phyloP scores from a whole-genome alignment of 164 flowering plant species.

The Umbellularia californica region DNA sequence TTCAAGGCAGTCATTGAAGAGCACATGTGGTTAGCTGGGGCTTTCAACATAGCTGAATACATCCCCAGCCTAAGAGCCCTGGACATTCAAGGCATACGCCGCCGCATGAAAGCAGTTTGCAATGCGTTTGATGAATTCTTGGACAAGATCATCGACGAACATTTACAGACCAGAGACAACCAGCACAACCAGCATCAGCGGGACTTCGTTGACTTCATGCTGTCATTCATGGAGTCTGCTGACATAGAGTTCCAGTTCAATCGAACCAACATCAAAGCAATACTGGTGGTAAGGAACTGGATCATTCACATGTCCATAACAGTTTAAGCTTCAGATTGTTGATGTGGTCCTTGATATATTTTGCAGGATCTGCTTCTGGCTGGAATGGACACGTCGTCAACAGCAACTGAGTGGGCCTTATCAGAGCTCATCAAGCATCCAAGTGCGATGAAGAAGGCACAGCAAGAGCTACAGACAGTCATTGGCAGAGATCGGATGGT shows the following conservation, averaged over 20 bases:
- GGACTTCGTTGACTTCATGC: conserved; percentile 4
- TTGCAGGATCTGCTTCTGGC: conserved; percentile 14
- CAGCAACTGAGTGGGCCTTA: conserved; percentile 16
- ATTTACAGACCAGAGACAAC: neutral
- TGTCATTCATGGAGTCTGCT: conserved; percentile 3
- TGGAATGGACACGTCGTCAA: conserved; percentile 9
- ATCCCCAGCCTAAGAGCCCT: conserved; percentile 12
- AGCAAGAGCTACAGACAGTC: conserved; percentile 13
- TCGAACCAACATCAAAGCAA: neutral
- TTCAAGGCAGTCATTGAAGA: conserved; percentile 41
- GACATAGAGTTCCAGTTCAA: neutral
- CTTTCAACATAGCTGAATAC: conserved; percentile 38
- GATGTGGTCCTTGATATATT: neutral
- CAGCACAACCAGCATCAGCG: neutral
- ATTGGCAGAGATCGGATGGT: conserved; percentile 18
- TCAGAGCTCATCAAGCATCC: conserved; percentile 16
- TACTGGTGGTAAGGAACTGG: neutral
- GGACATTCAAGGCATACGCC: conserved; percentile 6
- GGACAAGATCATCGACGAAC: neutral
- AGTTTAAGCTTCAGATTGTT: neutral
- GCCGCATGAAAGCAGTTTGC: conserved; percentile 2
- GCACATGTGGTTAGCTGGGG: conserved; percentile 15
- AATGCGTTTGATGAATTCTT: neutral
- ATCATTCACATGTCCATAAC: neutral
- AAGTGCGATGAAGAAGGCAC: conserved; percentile 13